Percentiles rank a stretch among this genome's conserved stretches.
phyloP scores from a whole-genome alignment of 2,329 filamentous ascomycete species.

The Diaporthe australafricana region DNA sequence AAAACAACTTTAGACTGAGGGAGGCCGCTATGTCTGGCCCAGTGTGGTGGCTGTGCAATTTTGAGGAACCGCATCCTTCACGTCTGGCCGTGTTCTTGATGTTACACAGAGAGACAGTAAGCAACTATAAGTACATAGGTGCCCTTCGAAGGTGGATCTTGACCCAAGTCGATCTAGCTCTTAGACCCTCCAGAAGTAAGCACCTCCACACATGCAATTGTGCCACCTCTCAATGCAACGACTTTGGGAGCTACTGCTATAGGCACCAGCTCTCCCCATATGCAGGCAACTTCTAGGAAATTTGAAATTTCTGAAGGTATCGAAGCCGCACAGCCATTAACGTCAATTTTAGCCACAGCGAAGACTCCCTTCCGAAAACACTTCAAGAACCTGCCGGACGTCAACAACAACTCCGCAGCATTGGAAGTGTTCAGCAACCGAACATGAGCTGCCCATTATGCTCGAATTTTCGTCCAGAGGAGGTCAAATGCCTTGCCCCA shows the following conservation, averaged over 20 bases:
- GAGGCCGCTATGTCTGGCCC: background rate
- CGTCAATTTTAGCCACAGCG: background rate
- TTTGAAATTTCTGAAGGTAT: background rate
- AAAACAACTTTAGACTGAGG: background rate
- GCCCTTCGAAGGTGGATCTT: background rate
- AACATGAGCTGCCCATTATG: conserved; percentile 20
- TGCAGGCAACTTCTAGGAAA: background rate
- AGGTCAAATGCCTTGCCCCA: conserved; percentile 5
- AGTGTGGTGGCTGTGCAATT: background rate
- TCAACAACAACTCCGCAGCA: background rate
- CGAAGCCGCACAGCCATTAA: background rate
- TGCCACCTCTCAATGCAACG: background rate
- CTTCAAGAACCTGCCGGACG: background rate
- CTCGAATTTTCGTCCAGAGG: conserved; percentile 10
- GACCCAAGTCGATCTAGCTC: background rate
- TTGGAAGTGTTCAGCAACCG: background rate
- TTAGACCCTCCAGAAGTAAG: background rate
- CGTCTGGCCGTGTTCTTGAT: background rate
- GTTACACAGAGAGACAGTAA: background rate
- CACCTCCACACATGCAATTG: background rate
- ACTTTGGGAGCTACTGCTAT: background rate
- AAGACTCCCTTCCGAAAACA: background rate
- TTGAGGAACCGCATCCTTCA: background rate
- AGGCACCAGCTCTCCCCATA: background rate
- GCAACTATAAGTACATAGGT: background rate